Conservation (phyloP, 2,329 filamentous ascomycete species). For the Aspergillus jensenii region DNA sequence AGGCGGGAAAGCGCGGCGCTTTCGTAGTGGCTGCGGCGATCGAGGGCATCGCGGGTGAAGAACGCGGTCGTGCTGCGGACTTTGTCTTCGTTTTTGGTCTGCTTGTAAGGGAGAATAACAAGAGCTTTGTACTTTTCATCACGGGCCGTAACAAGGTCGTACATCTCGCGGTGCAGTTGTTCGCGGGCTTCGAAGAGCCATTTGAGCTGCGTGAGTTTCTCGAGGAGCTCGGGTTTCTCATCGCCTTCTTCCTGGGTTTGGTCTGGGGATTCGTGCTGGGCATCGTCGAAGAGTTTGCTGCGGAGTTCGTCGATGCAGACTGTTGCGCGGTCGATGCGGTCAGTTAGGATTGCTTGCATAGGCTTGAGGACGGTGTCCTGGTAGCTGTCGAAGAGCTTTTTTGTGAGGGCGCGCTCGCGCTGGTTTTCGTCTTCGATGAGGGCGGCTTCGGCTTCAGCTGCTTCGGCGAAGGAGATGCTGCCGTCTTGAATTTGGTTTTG, state of each 20-base stretch:
- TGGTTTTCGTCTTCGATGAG: slow-evolving; percentile 69
- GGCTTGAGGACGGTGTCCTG: slow-evolving; percentile 81
- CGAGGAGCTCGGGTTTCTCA: slow-evolving; percentile 87
- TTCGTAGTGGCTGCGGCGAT: slow-evolving; percentile 70
- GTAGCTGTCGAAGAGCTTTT: slow-evolving; percentile 80
- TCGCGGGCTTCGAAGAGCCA: slow-evolving; percentile 98
- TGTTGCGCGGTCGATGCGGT: slow-evolving; percentile 71
- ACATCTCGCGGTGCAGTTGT: slow-evolving; percentile 77
- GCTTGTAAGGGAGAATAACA: slow-evolving; percentile 77
- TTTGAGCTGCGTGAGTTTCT: slow-evolving; percentile 91
- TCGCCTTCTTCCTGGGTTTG: slow-evolving; percentile 93
- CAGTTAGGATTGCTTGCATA: slow-evolving; percentile 74
- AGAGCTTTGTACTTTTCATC: slow-evolving; percentile 85
- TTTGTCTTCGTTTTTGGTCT: slow-evolving; percentile 73
- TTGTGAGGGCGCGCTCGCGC: slow-evolving; percentile 69
- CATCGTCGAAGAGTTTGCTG: slow-evolving; percentile 70
- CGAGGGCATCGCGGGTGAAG: slow-evolving; percentile 74
- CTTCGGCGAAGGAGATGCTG: slow-evolving; percentile 77
- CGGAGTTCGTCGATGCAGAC: slow-evolving; percentile 75
- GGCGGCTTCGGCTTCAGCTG: slow-evolving; percentile 76
- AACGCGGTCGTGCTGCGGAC: slow-evolving; percentile 75
- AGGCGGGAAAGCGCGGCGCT: slow-evolving; percentile 71
- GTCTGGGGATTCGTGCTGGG: slow-evolving; percentile 68
- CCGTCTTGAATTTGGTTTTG: slow-evolving; percentile 76
- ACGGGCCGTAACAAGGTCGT: slow-evolving; percentile 78